Evolutionary conservation across 306 rosid species (phyloP).

Genomic region (Dalbergia cultrata): DNA sequence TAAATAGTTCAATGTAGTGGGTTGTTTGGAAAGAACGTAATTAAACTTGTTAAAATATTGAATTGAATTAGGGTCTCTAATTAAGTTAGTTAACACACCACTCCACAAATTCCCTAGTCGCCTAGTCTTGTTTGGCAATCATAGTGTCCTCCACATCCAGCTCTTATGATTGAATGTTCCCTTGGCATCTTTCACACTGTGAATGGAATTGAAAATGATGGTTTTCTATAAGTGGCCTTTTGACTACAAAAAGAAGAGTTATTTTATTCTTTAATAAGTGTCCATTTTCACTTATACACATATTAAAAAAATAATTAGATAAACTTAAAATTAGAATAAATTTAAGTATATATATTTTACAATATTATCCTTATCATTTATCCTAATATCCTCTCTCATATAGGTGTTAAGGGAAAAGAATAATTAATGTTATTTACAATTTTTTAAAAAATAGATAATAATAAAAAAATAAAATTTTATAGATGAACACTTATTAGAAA

Average conservation of each 20-base stretch:
- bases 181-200: slow-evolving; percentile 48
- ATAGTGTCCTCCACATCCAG: slow-evolving; percentile 50
- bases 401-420: no score
- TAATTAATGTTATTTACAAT: no score
- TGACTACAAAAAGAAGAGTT: slow-evolving; percentile 43
- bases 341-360: no score
- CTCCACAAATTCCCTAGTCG: slow-evolving; percentile 37
- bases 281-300: no score
- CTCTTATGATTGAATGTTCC: slow-evolving; percentile 57
- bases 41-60: neutral
- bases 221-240: slow-evolving; percentile 46
- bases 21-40: slow-evolving; percentile 29
- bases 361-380: no score
- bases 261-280: no score
- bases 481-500: no score
- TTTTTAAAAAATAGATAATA: no score
- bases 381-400: no score
- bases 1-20: slow-evolving; percentile 14
- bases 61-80: neutral
- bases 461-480: no score
- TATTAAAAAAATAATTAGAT: no score
- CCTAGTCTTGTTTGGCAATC: slow-evolving; percentile 44
- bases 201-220: slow-evolving; percentile 40
- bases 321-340: no score
- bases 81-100: slow-evolving; percentile 35